These are phyloP conservation scores for Suillus plorans DNA, from an alignment of 768 basidiomycete genomes.

Conservation along the genomic window DNA sequence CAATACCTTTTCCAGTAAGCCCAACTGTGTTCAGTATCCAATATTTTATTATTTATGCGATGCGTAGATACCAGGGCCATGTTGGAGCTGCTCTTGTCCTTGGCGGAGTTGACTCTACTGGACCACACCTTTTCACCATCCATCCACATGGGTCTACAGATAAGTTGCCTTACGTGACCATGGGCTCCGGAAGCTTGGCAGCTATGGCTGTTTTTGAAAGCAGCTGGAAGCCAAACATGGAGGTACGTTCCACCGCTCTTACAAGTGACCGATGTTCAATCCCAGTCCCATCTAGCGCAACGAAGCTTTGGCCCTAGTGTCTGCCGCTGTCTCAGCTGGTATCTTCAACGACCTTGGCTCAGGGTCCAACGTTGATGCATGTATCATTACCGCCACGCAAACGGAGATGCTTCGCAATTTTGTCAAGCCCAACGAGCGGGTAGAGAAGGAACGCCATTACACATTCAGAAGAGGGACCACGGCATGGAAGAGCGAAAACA, in stretches of 20 bases:
- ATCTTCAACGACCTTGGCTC: slow-evolving; percentile 99
- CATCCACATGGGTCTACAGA: slow-evolving; percentile 97
- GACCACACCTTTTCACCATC: slow-evolving; percentile 94
- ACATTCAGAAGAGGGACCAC: slow-evolving; percentile 86
- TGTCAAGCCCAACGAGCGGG: slow-evolving; percentile 86
- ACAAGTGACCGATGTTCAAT: not conserved
- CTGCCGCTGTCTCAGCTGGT: slow-evolving; percentile 87
- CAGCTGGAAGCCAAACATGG: slow-evolving; percentile 78
- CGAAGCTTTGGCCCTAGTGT: slow-evolving; percentile 80
- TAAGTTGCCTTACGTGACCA: slow-evolving; percentile 97
- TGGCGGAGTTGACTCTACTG: slow-evolving; percentile 93
- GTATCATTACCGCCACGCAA: slow-evolving; percentile 82
- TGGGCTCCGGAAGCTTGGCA: slow-evolving; percentile 95
- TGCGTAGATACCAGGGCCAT: slow-evolving; percentile 81
- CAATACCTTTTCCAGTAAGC: slow-evolving; percentile 88
- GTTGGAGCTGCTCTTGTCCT: slow-evolving; percentile 95
- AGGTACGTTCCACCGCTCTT: slow-evolving; percentile 44
- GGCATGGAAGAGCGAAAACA: slow-evolving; percentile 79
- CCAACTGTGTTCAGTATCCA: not conserved
- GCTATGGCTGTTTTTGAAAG: slow-evolving; percentile 99
- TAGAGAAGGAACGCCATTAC: slow-evolving; percentile 67
- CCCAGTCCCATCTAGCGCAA: slow-evolving; percentile 51
- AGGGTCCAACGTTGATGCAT: slow-evolving; percentile 97
- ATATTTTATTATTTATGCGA: not conserved
- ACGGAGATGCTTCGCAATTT: slow-evolving; percentile 96